Percentiles rank a stretch among this genome's conserved stretches.
These are phyloP conservation scores for Cryptococcus jaspeensis DNA, from an alignment of 1,284 basidiomycete genomes.

Conservation along the genomic window DNA sequence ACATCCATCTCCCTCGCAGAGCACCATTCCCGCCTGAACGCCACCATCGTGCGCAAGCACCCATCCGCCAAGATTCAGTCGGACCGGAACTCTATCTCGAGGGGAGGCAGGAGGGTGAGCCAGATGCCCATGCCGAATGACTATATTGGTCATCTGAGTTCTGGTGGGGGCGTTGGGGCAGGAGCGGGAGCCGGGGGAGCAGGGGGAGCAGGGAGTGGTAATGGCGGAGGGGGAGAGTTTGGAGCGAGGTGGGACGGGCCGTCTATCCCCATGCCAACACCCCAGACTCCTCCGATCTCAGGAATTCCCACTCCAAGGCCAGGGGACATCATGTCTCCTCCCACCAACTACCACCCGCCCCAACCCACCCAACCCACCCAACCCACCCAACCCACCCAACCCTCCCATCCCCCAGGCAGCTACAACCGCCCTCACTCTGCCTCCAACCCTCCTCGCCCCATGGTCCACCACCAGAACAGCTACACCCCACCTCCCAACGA, in stretches of 20 bases:
- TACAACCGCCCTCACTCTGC: no score
- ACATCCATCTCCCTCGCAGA: constrained; percentile 70
- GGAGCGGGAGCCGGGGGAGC: no score
- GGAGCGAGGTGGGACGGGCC: no score
- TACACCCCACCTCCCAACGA: no score
- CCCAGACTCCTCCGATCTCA: constrained; percentile 5
- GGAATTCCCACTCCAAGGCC: constrained; percentile 4
- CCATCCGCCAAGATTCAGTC: constrained; percentile 75
- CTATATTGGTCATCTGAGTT: no score
- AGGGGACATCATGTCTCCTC: constrained; percentile 20
- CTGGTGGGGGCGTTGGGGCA: no score
- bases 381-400: constrained; percentile 10
- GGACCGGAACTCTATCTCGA: constrained; percentile 50
- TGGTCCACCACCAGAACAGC: no score
- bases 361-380: constrained; percentile 9
- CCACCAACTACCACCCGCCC: constrained; percentile 1
- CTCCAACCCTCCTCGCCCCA: no score
- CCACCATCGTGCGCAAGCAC: constrained; percentile 74
- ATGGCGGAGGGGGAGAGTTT: no score
- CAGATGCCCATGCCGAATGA: constrained; percentile 7
- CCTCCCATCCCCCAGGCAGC: neutral
- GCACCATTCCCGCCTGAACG: constrained; percentile 74
- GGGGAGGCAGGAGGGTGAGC: constrained; percentile 1
- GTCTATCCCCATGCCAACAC: constrained; percentile 10
- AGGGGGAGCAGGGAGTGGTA: no score